phyloP scores from a whole-genome alignment of 1,284 basidiomycete genomes.

The Tausonia pullulans region DNA sequence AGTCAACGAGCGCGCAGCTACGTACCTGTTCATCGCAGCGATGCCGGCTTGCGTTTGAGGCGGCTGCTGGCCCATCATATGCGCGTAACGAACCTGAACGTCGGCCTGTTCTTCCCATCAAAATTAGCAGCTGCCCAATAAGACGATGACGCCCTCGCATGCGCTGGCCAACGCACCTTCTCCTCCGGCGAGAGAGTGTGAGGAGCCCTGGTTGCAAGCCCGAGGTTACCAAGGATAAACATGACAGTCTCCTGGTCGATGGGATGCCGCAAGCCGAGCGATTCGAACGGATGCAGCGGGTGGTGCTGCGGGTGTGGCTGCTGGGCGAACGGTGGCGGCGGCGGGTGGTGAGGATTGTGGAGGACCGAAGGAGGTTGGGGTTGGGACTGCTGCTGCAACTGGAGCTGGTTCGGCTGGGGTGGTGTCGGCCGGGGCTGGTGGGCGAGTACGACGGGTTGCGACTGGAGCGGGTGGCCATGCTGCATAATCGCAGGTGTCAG shows the following conservation, averaged over 20 bases:
- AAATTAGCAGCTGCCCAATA: neutral
- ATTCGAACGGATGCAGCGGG: neutral
- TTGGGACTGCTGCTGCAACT: neutral
- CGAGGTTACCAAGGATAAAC: neutral
- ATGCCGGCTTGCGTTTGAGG: neutral
- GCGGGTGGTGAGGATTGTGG: no score
- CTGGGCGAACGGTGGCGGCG: no score
- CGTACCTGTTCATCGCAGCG: no score
- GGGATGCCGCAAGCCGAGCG: neutral
- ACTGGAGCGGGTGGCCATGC: neutral
- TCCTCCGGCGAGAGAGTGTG: neutral
- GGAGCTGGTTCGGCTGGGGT: conserved; percentile 4
- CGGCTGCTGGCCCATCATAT: neutral
- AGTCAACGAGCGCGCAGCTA: no score
- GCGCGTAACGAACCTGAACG: neutral
- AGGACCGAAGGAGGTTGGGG: neutral
- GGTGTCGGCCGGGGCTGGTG: conserved; percentile 1
- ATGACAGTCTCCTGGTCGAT: neutral
- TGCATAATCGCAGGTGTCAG: neutral
- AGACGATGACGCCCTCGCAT: neutral
- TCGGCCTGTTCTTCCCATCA: neutral
- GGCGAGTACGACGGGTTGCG: neutral
- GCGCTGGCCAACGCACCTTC: neutral
- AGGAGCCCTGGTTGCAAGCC: neutral
- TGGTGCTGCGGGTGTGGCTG: neutral